Evolutionary conservation across 2,329 filamentous ascomycete species (phyloP), one percentile per base, ranked within the genome.

Genomic region (Bimuria novae-zelandiae): DNA sequence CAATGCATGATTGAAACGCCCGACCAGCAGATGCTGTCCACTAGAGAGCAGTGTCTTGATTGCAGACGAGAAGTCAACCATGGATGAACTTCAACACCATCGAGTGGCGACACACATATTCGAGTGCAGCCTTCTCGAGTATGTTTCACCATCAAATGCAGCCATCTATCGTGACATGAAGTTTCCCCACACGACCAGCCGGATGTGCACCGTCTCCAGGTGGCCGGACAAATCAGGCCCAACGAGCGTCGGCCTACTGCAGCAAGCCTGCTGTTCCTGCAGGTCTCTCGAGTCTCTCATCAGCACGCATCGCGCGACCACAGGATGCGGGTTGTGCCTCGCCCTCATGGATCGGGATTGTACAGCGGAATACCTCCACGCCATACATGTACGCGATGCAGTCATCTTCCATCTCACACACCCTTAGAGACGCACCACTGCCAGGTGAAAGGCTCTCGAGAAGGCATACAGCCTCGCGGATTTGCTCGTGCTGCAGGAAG

Each of bases 101-200:
- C 22, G 17, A 29, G 43, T 40, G 47, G 37, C 47, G 37, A 50
- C 32, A n/a, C n/a, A n/a, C n/a, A 22, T n/a, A n/a, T 56, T 60
- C 56, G 64, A 59, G 35, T 68, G 67, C 67, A 56, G 49, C 51
- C 57, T 56, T 61, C 58, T 57, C 60, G 57, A 58, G 49, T 39
- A 42, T 61, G 70, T 73, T 68, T 67, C 70, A 73, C 70, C 70
- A 73, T 70, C 21, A 55, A 49, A 53, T 43, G 59, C 59, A 52
- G 57, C 55, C 61, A 55, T 63, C 54, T 27, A 55, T 44, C 22
- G 45, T 59, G 48, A 53, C 55, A 49, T 47, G 47, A 49, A 57
- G 7, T 27, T 56, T 55, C 62, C 56, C 65, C 66, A 66, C 65
- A 60, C 53, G 64, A 40, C 53, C 49, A 45, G 56, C 41, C 60